A percentile compares a stretch with the other conserved stretches of the same genome.
phyloP scores from a whole-genome alignment of 2,329 filamentous ascomycete species.

The Nakataea oryzae region DNA sequence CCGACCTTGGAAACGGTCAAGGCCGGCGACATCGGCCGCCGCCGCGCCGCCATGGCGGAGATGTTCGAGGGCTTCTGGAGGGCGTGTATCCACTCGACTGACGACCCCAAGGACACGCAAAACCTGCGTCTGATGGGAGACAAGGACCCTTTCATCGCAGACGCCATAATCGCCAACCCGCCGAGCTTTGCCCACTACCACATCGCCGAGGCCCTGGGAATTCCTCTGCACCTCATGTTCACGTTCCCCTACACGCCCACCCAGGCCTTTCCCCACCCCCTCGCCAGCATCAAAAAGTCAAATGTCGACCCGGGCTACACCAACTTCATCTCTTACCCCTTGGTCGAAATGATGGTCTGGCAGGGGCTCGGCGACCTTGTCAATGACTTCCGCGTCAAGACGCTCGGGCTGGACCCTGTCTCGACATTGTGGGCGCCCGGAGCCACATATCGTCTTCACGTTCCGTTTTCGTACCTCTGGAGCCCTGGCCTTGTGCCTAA shows the following conservation, averaged over 20 bases:
- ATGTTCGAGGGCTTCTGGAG: slow-evolving; percentile 82
- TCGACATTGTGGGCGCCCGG: slow-evolving; percentile 70
- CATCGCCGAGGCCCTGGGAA: slow-evolving; percentile 67
- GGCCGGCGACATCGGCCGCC: slow-evolving; percentile 59
- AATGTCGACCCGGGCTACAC: slow-evolving; percentile 64
- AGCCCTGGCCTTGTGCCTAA: slow-evolving; percentile 57
- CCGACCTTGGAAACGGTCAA: slow-evolving; percentile 63
- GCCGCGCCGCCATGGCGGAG: slow-evolving; percentile 61
- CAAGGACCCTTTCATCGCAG: slow-evolving; percentile 53
- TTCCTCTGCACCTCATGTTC: slow-evolving; percentile 80
- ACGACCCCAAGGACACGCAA: slow-evolving; percentile 51
- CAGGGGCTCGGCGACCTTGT: slow-evolving; percentile 75
- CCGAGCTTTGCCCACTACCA: slow-evolving; percentile 70
- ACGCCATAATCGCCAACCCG: slow-evolving; percentile 80
- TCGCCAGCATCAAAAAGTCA: slow-evolving; percentile 63
- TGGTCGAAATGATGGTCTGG: slow-evolving; percentile 85
- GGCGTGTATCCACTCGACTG: slow-evolving; percentile 63
- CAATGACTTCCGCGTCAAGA: slow-evolving; percentile 62
- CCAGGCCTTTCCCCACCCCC: slow-evolving; percentile 63
- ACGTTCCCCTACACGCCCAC: slow-evolving; percentile 77
- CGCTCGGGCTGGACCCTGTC: slow-evolving; percentile 60
- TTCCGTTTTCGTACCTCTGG: slow-evolving; percentile 69
- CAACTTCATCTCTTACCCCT: slow-evolving; percentile 71
- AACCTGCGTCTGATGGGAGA: slow-evolving; percentile 57
- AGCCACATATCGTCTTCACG: slow-evolving; percentile 59